Conservation (phyloP, 139 green algal genomes). For the Deuterostichococcus epilithicus region DNA sequence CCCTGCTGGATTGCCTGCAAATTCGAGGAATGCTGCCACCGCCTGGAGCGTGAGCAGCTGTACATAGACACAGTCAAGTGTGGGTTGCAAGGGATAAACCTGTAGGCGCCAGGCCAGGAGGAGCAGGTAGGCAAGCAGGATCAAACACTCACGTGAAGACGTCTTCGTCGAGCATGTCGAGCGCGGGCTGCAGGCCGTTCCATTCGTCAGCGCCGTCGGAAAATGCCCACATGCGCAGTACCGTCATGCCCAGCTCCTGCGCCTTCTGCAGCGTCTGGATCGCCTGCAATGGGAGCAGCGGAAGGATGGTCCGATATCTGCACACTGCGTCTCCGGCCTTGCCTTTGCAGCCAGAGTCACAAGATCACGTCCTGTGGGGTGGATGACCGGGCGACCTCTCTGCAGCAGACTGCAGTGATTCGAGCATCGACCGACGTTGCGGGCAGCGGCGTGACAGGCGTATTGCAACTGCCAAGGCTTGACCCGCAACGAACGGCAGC, state of each 20-base stretch:
- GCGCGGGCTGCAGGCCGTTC: slow-evolving; percentile 2
- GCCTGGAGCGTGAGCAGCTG: too few species aligned
- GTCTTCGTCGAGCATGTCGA: neutral
- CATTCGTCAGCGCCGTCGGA: slow-evolving; percentile 5
- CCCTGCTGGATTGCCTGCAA: too few species aligned
- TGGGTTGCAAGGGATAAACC: too few species aligned
- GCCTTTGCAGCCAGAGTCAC: neutral
- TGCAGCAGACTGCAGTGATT: too few species aligned
- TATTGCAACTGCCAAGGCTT: neutral
- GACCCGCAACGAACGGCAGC: too few species aligned
- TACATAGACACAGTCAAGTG: too few species aligned
- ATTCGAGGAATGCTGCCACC: too few species aligned
- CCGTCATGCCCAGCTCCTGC: slow-evolving; percentile 14
- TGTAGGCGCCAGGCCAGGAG: too few species aligned
- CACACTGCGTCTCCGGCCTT: neutral
- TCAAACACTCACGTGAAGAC: neutral
- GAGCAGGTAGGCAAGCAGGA: too few species aligned
- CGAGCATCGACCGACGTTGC: too few species aligned
- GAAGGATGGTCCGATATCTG: neutral
- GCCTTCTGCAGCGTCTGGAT: slow-evolving; percentile 7
- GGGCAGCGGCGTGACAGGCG: too few species aligned
- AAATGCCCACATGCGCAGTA: slow-evolving; percentile 23
- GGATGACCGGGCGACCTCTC: too few species aligned
- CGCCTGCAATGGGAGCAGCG: neutral
- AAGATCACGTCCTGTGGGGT: neutral